A percentile compares a stretch with the other conserved stretches of the same genome.
These are phyloP conservation scores for Erysiphe pulchra DNA, from an alignment of 2,329 filamentous ascomycete genomes.

Conservation along the genomic window DNA sequence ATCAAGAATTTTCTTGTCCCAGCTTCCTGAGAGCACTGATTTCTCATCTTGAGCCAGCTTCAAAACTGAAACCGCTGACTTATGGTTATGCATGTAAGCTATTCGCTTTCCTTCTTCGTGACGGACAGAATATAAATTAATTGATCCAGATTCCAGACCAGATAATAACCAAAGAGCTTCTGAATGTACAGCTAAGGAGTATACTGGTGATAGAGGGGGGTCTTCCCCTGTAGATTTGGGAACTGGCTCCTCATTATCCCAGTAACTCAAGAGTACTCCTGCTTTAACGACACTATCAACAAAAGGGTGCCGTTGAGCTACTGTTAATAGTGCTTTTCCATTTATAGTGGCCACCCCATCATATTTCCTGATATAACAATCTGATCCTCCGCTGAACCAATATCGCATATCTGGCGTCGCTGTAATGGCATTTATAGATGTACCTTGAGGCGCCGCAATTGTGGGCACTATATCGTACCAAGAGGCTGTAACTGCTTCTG, in stretches of 20 bases:
- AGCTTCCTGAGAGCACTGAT: slow-evolving; percentile 73
- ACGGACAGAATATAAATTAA: slow-evolving; percentile 78
- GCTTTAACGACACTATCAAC: slow-evolving; percentile 94
- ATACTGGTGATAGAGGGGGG: slow-evolving; percentile 58
- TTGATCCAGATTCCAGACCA: slow-evolving; percentile 69
- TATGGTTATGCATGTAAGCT: slow-evolving; percentile 54
- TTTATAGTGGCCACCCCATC: slow-evolving; percentile 91
- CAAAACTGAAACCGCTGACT: slow-evolving; percentile 74
- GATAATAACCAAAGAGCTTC: slow-evolving; percentile 79
- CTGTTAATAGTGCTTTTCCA: slow-evolving; percentile 74
- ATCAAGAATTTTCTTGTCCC: slow-evolving; percentile 84
- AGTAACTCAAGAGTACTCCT: slow-evolving; percentile 83
- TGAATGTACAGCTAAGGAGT: slow-evolving; percentile 76
- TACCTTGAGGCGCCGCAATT: slow-evolving; percentile 86
- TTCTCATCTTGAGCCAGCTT: slow-evolving; percentile 62
- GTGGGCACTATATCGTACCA: slow-evolving; percentile 92
- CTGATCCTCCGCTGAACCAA: slow-evolving; percentile 80
- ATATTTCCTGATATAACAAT: slow-evolving; percentile 92
- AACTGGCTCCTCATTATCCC: slow-evolving; percentile 76
- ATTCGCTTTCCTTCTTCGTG: slow-evolving; percentile 90
- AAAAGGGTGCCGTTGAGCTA: slow-evolving; percentile 87
- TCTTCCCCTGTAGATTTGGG: slow-evolving; percentile 21
- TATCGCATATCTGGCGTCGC: slow-evolving; percentile 85
- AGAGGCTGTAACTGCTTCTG: slow-evolving; percentile 52
- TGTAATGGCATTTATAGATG: slow-evolving; percentile 78